Conservation (phyloP, 176 grass and related monocot genomes). For the Poa annua region DNA sequence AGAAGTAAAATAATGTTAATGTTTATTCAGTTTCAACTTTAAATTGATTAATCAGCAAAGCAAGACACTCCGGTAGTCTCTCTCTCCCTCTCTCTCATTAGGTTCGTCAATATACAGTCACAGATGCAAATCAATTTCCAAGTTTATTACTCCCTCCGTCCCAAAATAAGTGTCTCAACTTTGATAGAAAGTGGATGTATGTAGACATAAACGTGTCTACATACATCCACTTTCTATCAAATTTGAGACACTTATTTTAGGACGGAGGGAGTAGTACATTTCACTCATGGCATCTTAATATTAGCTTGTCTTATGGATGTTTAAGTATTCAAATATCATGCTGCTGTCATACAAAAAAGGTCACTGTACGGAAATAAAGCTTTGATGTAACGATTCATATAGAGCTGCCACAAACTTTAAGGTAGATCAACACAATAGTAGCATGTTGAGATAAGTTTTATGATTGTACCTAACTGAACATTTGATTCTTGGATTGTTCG, state of each 20-base stretch:
- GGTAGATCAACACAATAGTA: neutral
- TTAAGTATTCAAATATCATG: neutral
- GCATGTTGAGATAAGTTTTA: neutral
- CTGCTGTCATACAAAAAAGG: neutral
- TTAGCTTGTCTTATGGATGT: neutral
- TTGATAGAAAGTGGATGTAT: too few relatives aligned
- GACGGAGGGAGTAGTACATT: too few relatives aligned
- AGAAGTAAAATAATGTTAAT: neutral
- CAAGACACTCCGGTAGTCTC: neutral
- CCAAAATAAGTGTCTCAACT: too few relatives aligned
- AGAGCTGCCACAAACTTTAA: neutral
- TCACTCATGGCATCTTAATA: neutral
- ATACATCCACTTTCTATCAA: too few relatives aligned
- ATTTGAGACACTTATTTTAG: too few relatives aligned
- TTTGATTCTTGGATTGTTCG: neutral
- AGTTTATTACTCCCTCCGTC: too few relatives aligned
- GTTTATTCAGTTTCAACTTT: neutral
- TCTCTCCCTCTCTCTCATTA: neutral
- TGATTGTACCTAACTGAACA: neutral
- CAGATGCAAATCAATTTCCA: neutral
- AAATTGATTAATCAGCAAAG: constrained; percentile 5
- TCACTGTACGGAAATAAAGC: neutral
- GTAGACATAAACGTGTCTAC: too few relatives aligned
- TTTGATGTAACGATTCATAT: neutral
- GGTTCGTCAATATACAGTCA: neutral